phyloP scores from a whole-genome alignment of 1,139 yeast genomes.

The Komagataea norvegica region DNA sequence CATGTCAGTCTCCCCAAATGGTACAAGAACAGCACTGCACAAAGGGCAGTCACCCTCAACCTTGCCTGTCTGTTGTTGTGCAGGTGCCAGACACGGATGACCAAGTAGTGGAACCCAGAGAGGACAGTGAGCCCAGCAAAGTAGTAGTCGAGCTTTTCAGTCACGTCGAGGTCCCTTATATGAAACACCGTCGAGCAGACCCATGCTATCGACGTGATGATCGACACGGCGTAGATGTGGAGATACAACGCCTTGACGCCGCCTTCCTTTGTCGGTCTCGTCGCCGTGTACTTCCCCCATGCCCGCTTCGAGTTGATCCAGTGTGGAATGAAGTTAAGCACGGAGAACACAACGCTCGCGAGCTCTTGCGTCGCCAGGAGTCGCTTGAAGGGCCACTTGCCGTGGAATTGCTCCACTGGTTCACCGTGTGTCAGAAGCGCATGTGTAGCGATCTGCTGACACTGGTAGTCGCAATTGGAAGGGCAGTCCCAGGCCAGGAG shows the following conservation, averaged over 20 bases:
- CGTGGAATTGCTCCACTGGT: slow-evolving; percentile 80
- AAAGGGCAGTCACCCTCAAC: slow-evolving; percentile 36
- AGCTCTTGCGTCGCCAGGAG: slow-evolving; percentile 77
- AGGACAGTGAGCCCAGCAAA: slow-evolving; percentile 88
- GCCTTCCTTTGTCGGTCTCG: slow-evolving; percentile 9
- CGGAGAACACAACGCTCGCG: slow-evolving; percentile 73
- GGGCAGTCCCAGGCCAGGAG: slow-evolving; percentile 72
- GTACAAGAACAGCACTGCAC: slow-evolving; percentile 46
- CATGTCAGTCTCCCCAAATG: slow-evolving; percentile 66
- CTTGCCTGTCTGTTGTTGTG: slow-evolving; percentile 38
- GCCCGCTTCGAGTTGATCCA: slow-evolving; percentile 49
- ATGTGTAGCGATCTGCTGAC: slow-evolving; percentile 71
- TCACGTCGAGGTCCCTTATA: slow-evolving; percentile 68
- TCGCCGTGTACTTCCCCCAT: slow-evolving; percentile 13
- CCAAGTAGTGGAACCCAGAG: slow-evolving; percentile 67
- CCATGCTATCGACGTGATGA: slow-evolving; percentile 86
- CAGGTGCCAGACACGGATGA: slow-evolving; percentile 52
- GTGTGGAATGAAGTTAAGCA: slow-evolving; percentile 78
- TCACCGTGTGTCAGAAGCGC: slow-evolving; percentile 43
- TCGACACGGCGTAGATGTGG: slow-evolving; percentile 43
- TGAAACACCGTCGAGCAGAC: slow-evolving; percentile 80
- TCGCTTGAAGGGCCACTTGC: slow-evolving; percentile 92
- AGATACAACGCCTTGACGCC: slow-evolving; percentile 32
- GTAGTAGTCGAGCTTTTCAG: slow-evolving; percentile 87
- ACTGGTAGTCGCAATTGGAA: slow-evolving; percentile 85